A percentile compares a stretch with the other conserved stretches of the same genome.
Conservation (phyloP, 139 green algal genomes). For the Asterochloris sp. region DNA sequence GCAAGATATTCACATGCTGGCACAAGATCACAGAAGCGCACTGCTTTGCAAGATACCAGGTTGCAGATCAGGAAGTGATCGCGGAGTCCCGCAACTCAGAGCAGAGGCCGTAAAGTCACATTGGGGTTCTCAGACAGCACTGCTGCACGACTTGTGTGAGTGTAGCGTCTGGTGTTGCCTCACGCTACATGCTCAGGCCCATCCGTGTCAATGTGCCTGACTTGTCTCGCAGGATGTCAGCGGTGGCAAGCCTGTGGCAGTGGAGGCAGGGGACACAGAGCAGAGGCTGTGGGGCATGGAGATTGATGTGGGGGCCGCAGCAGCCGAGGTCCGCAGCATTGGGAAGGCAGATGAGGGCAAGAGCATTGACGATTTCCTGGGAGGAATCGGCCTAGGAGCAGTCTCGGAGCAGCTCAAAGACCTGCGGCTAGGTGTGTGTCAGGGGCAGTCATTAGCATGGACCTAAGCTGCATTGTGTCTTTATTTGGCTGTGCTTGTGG, state of each 20-base stretch:
- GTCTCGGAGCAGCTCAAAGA: conserved; percentile 78
- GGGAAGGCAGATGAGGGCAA: conserved; percentile 41
- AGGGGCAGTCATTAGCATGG: background rate
- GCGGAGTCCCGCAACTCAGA: too few relatives aligned
- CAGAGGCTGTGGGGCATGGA: conserved; percentile 86
- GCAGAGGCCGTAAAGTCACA: too few relatives aligned
- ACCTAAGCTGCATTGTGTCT: background rate
- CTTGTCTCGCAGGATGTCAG: conserved; percentile 73
- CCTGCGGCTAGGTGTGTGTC: conserved; percentile 55
- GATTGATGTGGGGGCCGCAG: conserved; percentile 71
- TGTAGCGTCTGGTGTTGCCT: too few relatives aligned
- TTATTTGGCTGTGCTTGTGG: background rate
- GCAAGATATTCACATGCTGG: too few relatives aligned
- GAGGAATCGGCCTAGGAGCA: conserved; percentile 68
- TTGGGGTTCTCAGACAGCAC: too few relatives aligned
- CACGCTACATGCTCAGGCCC: too few relatives aligned
- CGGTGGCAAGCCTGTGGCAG: conserved; percentile 77
- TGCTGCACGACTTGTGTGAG: too few relatives aligned
- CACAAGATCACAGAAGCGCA: too few relatives aligned
- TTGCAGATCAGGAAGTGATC: too few relatives aligned
- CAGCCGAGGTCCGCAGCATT: conserved; percentile 58
- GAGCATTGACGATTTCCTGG: conserved; percentile 68
- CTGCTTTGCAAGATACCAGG: too few relatives aligned
- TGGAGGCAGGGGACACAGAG: conserved; percentile 61
- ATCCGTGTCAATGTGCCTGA: background rate